These are phyloP conservation scores for Oryza rufipogon DNA, from an alignment of 176 grass and related monocot genomes.

Conservation along the genomic window DNA sequence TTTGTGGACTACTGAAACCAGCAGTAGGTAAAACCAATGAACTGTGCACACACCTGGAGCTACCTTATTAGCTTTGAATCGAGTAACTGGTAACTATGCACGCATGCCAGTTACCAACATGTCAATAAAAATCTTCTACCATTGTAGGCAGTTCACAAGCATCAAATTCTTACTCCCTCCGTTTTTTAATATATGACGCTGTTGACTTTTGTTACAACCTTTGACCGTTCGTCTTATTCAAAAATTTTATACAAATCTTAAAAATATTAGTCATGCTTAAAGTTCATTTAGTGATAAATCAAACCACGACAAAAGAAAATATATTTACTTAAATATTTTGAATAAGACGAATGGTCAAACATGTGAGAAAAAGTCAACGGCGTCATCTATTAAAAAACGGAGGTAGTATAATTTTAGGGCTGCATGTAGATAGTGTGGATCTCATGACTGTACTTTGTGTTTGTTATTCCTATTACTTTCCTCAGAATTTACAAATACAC, in stretches of 20 bases:
- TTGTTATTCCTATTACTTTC: slow-evolving; percentile 29
- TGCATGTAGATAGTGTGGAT: slow-evolving; percentile 34
- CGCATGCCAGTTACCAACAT: slow-evolving; percentile 20
- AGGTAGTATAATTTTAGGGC: not conserved
- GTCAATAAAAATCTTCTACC: not conserved
- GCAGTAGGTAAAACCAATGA: slow-evolving; percentile 8
- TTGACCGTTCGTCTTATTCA: no score
- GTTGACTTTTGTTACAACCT: no score
- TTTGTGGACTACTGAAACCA: not conserved
- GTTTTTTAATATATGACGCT: no score
- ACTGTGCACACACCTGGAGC: not conserved
- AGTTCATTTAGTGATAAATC: no score
- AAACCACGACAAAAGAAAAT: no score
- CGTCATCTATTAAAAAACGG: no score
- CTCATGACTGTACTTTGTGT: slow-evolving; percentile 12
- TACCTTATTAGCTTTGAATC: not conserved
- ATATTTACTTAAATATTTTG: no score
- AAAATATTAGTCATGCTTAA: no score
- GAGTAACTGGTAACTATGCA: slow-evolving; percentile 13
- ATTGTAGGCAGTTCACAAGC: slow-evolving; percentile 4
- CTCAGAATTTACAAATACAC: slow-evolving; percentile 14
- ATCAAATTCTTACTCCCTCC: not conserved
- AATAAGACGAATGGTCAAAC: no score
- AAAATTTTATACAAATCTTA: no score
- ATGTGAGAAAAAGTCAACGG: no score